Evolutionary conservation across 2,329 filamentous ascomycete genomes (phyloP).

Genomic region (Chaetoscypha palmicola): DNA sequence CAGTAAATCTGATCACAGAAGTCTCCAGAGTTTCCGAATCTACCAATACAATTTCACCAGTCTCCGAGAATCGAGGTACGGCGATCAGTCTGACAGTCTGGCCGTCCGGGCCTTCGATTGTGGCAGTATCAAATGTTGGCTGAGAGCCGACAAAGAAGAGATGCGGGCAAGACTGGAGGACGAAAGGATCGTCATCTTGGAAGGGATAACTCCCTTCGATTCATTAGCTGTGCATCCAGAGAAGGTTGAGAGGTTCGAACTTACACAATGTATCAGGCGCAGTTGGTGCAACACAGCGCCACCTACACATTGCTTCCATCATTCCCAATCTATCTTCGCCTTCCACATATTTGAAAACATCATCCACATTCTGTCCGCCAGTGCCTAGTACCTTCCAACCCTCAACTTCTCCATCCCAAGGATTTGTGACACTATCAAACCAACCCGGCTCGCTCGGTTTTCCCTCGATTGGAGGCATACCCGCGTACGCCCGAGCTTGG

Average conservation of each 20-base stretch:
- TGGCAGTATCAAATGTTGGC: slow-evolving; percentile 64
- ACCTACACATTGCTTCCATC: slow-evolving; percentile 91
- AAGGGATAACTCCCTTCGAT: slow-evolving; percentile 87
- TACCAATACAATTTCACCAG: slow-evolving; percentile 72
- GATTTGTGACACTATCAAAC: slow-evolving; percentile 88
- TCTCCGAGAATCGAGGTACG: slow-evolving; percentile 73
- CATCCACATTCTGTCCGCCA: slow-evolving; percentile 87
- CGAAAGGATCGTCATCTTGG: slow-evolving; percentile 86
- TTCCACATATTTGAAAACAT: slow-evolving; percentile 85
- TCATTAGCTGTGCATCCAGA: no score
- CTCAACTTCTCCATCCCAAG: slow-evolving; percentile 84
- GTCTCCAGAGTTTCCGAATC: slow-evolving; percentile 75
- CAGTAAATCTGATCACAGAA: slow-evolving; percentile 23
- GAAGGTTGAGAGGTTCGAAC: no score
- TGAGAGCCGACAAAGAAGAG: slow-evolving; percentile 88
- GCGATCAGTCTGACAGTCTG: slow-evolving; percentile 73
- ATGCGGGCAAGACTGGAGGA: slow-evolving; percentile 79
- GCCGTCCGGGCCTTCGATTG: slow-evolving; percentile 59
- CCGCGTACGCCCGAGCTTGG: slow-evolving; percentile 60
- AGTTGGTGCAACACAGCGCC: slow-evolving; percentile 86
- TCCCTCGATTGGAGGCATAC: slow-evolving; percentile 31
- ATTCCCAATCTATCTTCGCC: slow-evolving; percentile 71
- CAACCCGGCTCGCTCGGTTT: slow-evolving; percentile 52
- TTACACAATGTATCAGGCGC: slow-evolving; percentile 92
- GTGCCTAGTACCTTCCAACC: slow-evolving; percentile 84